phyloP scores from a whole-genome alignment of 768 basidiomycete species.

The Flagelloscypha sp. region DNA sequence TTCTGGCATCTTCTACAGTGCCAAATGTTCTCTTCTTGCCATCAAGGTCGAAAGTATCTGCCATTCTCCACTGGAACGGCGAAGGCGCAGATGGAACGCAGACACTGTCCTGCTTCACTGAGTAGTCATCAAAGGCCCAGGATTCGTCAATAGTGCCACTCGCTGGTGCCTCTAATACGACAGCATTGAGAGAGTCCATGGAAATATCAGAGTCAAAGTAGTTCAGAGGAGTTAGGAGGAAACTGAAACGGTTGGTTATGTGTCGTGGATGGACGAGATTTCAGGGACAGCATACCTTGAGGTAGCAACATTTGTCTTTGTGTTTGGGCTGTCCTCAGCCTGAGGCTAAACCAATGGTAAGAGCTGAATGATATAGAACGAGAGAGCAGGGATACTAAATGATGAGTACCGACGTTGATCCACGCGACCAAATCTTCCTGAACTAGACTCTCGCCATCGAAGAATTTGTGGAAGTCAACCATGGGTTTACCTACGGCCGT shows the following conservation, averaged over 20 bases:
- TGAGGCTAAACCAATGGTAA: conserved; percentile 31
- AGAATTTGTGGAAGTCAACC: conserved; percentile 55
- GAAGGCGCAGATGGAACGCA: conserved; percentile 30
- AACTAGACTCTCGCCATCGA: conserved; percentile 53
- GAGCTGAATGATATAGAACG: neutral
- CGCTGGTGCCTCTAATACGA: conserved; percentile 35
- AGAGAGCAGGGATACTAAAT: conserved; percentile 29
- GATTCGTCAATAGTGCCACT: conserved; percentile 22
- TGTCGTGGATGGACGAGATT: neutral
- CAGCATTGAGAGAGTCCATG: conserved; percentile 47
- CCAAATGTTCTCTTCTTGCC: conserved; percentile 21
- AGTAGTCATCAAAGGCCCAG: conserved; percentile 43
- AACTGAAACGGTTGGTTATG: conserved; percentile 22
- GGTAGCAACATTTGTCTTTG: conserved; percentile 46
- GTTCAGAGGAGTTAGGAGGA: conserved; percentile 54
- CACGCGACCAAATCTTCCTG: conserved; percentile 62
- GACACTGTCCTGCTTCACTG: conserved; percentile 33
- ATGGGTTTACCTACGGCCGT: too few species aligned
- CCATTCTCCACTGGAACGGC: conserved; percentile 30
- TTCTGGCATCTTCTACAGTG: conserved; percentile 31
- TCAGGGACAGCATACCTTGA: conserved; percentile 31
- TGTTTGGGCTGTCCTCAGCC: conserved; percentile 58
- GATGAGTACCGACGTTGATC: conserved; percentile 62
- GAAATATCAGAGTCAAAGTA: conserved; percentile 59
- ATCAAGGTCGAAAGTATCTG: conserved; percentile 24